Conservation (phyloP, 441 rosid genomes). For the Populus trichocarpa region DNA sequence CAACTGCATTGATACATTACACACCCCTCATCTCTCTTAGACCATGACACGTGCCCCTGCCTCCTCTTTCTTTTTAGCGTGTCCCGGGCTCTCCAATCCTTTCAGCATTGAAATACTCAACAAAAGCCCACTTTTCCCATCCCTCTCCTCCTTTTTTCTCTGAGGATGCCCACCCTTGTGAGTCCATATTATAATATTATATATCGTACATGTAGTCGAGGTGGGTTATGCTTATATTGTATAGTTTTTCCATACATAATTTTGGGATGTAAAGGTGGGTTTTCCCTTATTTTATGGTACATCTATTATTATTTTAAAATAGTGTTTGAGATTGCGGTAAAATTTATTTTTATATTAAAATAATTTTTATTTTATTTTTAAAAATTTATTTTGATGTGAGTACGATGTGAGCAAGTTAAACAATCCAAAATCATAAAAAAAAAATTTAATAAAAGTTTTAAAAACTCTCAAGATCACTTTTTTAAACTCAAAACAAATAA, state of each 20-base stretch:
- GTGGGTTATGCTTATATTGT: slow-evolving; percentile 2
- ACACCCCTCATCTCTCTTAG: neutral
- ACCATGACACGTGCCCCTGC: slow-evolving; percentile 42
- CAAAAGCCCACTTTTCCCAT: neutral
- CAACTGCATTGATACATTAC: slow-evolving; percentile 16
- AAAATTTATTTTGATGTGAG: no score
- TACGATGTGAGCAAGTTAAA: rapidly evolving
- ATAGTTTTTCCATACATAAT: no score
- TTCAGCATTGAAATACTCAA: slow-evolving; percentile 24
- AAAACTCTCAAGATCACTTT: no score
- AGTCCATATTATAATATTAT: neutral
- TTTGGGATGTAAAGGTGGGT: no score
- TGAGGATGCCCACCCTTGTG: neutral
- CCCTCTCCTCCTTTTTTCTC: neutral
- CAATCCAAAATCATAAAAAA: no score
- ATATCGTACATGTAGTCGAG: no score
- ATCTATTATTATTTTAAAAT: no score
- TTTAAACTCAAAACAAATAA: no score
- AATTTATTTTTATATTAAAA: no score
- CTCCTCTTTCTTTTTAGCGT: slow-evolving; percentile 30
- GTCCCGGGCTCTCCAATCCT: slow-evolving; percentile 17
- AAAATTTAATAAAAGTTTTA: no score
- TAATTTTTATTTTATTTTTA: no score
- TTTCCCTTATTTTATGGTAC: neutral
- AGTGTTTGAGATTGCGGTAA: rapidly evolving